Evolutionary conservation across 148 eudicot genomes (phyloP), one percentile per base, ranked within the genome.

Genomic region (Amaranthus palmeri): DNA sequence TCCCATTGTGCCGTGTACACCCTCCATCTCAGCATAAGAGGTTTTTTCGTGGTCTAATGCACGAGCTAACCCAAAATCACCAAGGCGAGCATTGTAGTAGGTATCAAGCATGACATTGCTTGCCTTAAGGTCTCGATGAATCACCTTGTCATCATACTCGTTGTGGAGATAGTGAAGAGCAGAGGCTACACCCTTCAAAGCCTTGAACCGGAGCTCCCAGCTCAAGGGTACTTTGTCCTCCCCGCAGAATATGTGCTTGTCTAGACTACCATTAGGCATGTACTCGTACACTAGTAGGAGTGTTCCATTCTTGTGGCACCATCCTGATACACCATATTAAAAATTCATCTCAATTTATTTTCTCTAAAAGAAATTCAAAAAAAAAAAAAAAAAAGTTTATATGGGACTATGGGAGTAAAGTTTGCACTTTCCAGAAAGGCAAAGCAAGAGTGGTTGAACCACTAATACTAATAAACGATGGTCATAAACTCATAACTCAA

Each of bases 191-290:
- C 86, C 92, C 5, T 71, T 68, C 5, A 88, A 48, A 47, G 87
- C 85, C 71, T 81, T 86, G 65, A n/a, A 78, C 0, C 92, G 86
- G n/a, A 57, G 74, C 0, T 58, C 70, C 89, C 89, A 88, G 61
- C 71, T 71, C 59, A 88, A 67, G 4, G 86, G 76, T 2, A 5
- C 50, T 61, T 62, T 51, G 40, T 77, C 78, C 0, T 65, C 73
- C 0, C 17, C 69, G 4, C 77, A 74, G 41, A 88, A 86, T 51
- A 88, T 84, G 81, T 86, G 89, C 84, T 69, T 77, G 80, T 93
- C 98, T 0, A 93, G 86, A 70, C 96, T 90, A 12, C 96, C 95
- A 1, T 90, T 93, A 2, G 93, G 92, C 96, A 93, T 86, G 86
- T 87, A 90, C 58, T 93, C 93, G 46, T 93, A 93, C 0, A 93